Evolutionary conservation across 140 eudicot species (phyloP).

Genomic region (Cichorium intybus): DNA sequence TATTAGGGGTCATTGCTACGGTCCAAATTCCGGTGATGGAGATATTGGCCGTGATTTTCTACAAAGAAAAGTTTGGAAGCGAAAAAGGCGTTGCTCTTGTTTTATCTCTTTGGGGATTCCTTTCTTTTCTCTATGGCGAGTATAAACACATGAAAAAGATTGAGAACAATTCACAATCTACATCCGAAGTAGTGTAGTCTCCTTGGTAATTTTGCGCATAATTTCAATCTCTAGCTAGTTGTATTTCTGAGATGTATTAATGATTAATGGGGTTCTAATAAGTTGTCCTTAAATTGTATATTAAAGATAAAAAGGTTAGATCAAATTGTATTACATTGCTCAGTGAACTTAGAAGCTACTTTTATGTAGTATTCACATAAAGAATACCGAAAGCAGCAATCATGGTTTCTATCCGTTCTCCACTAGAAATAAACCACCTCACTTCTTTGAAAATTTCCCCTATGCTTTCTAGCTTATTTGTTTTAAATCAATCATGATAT

Average conservation of each 20-base stretch:
- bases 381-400: neutral
- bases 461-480: neutral
- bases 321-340: neutral
- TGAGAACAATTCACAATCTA: neutral
- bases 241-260: neutral
- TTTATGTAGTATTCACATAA: neutral
- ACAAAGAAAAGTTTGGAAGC: conserved; percentile 31
- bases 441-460: neutral
- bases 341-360: neutral
- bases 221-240: no score
- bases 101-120: conserved; percentile 47
- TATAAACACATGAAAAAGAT: neutral
- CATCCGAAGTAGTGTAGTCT: neutral
- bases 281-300: neutral
- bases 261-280: neutral
- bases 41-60: conserved; percentile 32
- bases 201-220: no score
- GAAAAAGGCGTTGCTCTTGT: conserved; percentile 39
- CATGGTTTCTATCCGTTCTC: neutral
- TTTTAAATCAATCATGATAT: neutral
- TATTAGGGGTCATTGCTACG: conserved; percentile 37
- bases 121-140: conserved; percentile 38
- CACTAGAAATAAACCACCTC: neutral
- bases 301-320: neutral
- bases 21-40: conserved; percentile 35